phyloP scores from a whole-genome alignment of 129 eudicot species.

The Flaveria linearis region DNA sequence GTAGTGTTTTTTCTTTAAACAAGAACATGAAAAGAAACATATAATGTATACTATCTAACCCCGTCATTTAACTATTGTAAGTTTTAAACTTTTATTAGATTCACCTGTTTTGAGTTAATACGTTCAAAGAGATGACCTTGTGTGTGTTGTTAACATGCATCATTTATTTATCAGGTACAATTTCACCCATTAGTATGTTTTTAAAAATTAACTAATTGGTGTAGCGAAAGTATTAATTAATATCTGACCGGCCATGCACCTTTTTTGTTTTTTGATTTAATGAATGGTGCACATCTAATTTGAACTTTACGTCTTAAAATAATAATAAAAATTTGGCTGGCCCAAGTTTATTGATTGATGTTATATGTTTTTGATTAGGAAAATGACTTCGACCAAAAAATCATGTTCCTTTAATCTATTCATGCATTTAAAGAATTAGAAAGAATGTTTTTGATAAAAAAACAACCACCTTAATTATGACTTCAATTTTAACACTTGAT shows the following conservation, averaged over 20 bases:
- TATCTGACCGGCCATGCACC: background rate
- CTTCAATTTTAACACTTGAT: background rate
- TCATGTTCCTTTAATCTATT: constrained; percentile 2
- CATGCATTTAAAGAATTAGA: background rate
- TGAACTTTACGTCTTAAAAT: background rate
- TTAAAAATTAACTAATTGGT: background rate
- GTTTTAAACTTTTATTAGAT: too few relatives aligned
- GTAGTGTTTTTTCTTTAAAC: too few relatives aligned
- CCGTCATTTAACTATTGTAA: too few relatives aligned
- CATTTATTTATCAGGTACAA: background rate
- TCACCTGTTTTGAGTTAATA: too few relatives aligned
- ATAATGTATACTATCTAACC: too few relatives aligned
- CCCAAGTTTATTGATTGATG: background rate
- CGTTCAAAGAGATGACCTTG: too few relatives aligned
- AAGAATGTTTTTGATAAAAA: background rate
- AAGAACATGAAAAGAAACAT: too few relatives aligned
- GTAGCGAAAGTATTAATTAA: background rate
- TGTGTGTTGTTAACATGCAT: too few relatives aligned
- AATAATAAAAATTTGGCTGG: background rate
- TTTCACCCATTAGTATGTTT: too few relatives aligned
- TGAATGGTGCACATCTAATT: background rate
- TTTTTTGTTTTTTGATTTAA: background rate
- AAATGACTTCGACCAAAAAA: background rate
- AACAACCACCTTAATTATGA: background rate
- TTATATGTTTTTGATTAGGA: background rate